Evolutionary conservation across 306 rosid species (phyloP), one percentile per base, ranked within the genome.

Genomic region (Medicago lupulina): DNA sequence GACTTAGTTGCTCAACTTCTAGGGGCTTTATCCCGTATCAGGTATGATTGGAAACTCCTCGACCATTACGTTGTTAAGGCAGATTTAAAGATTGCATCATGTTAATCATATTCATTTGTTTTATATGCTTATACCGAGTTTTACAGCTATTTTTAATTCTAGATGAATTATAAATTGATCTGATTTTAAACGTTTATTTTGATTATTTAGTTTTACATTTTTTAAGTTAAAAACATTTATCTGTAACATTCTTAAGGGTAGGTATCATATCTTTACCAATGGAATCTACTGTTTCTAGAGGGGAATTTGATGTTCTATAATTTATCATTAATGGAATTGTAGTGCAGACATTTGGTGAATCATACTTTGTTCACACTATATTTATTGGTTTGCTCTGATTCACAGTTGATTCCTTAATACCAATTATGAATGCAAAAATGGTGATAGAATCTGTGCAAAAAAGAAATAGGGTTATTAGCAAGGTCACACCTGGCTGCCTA

Each of bases 1-100:
- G 99, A 96, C 89, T 91, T 96, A 62, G 99, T 96, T 79, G 99
- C 99, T 81, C 99, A 96, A 76, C 96, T 96, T 60, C 81, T 92
- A 71, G 99, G 99, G 61, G 99, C 99, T 79, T 83, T 96, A 77
- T 96, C 99, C 80, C 96, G 99, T 44, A 92, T 96, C 92, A 96
- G 99, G 99, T 96, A 87, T 62, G 73, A 50, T 76, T 4, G 25
- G 13, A 36, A 77, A 43, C 23, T 76, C 14, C 76, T 28, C 71
- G 34, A 60, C 13, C 17, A 49, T 58, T 69, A 34, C 44, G 23
- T 38, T 54, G 43, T 69, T 69, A 66, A 73, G 82, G 60, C 47
- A 78, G 18, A 54, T 41, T 55, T 67, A 58, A 18, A 58, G 59
- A 49, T 23, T 71, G 28, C 18, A 40, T 40, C 73, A 34, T 81